phyloP scores from a whole-genome alignment of 352 stramenopile genomes.

The Pilasporangium apinafurcum region DNA sequence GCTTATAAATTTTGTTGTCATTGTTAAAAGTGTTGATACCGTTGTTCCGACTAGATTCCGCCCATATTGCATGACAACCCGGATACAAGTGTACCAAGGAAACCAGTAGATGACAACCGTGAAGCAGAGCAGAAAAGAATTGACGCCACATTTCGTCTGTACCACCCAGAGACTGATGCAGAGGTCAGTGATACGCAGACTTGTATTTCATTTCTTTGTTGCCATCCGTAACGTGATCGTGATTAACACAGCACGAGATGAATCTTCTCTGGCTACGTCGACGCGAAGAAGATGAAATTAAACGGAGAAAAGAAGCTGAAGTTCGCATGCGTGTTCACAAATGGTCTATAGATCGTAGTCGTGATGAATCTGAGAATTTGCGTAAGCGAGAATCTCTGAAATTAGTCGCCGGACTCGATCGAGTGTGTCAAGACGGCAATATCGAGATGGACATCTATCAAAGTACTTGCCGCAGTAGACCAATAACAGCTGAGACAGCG shows the following conservation, averaged over 20 bases:
- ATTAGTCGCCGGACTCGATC: slow-evolving; percentile 40
- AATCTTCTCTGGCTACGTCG: slow-evolving; percentile 63
- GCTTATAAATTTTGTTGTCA: neutral
- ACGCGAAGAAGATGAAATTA: slow-evolving; percentile 36
- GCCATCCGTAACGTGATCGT: neutral
- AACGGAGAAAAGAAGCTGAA: slow-evolving; percentile 37
- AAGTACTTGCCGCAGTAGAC: neutral
- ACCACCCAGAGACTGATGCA: slow-evolving; percentile 56
- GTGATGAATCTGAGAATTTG: slow-evolving; percentile 62
- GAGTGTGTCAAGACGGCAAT: slow-evolving; percentile 13
- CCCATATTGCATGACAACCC: neutral
- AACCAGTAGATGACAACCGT: slow-evolving; percentile 9
- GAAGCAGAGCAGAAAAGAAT: slow-evolving; percentile 20
- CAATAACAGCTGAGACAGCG: neutral
- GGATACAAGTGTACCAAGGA: neutral
- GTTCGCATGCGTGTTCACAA: slow-evolving; percentile 37
- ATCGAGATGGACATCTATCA: slow-evolving; percentile 1
- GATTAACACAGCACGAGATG: slow-evolving; percentile 34
- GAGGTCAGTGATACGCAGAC: slow-evolving; percentile 22
- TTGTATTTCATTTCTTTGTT: neutral
- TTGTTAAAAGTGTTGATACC: too few species aligned
- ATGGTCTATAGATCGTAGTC: slow-evolving; percentile 56
- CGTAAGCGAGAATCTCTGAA: slow-evolving; percentile 59
- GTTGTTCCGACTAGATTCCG: neutral
- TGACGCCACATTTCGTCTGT: slow-evolving; percentile 45